Evolutionary conservation across 176 grass and related monocot genomes (phyloP), one percentile per base, ranked within the genome.

Genomic region (Zea luxurians): DNA sequence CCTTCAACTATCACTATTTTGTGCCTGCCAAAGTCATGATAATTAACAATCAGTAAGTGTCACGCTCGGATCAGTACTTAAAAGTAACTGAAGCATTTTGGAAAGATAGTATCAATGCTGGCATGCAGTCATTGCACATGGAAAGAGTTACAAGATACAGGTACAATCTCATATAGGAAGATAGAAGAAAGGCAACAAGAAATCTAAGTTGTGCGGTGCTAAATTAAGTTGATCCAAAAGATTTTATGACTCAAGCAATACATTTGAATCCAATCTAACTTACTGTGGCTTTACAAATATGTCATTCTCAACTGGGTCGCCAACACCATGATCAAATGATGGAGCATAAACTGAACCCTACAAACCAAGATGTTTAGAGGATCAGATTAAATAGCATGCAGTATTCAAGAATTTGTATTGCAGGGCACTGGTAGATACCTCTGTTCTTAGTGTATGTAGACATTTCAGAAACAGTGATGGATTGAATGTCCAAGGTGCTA

Each of bases 291-390:
- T 88, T 44, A 94, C 80, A 89, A 86, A 79, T 90, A 98, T 88
- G 85, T 94, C 95, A 18, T 94, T 88, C 50, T 98, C 95, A 68
- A 98, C 78, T 40, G 95, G 95, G 71, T 98, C 91, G 64, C 95
- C 95, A 72, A 94, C 85, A 73, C 95, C 95, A 75, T 98, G 91
- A 85, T 94, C 95, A 75, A 98, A 98, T 84, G 95, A 98, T 75
- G 95, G 95, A 77, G 85, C 95, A 90, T 92, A 89, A 80, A 86
- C 88, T 79, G 73, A 92, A 62, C 91, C 95, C 91, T 94, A 44
- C 54, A 75, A 54, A 90, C 20, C 61, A 80, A 70, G 46, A 76
- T 65, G 10, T 64, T 76, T 53, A 71, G 61, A 73, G 36, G 7
- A 74, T 78, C 61, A 66, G 57, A 71, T 15, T 3, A 13, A 76